Base-by-base conservation (phyloP, 441 rosid species). In the Pelargonium australe region DNA sequence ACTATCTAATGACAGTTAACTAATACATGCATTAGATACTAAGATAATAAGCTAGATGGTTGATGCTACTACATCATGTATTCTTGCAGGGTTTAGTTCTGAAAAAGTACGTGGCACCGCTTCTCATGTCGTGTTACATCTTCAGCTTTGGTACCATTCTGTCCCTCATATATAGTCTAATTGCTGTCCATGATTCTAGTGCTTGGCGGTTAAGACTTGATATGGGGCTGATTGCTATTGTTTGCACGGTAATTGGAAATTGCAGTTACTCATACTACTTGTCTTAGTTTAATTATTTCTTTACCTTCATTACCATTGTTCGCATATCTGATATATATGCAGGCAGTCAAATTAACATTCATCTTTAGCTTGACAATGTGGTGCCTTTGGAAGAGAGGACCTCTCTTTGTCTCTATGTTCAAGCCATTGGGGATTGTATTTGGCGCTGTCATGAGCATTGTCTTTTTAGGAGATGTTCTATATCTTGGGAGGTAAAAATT, bases 321-420 rank as follows among this genome's bases (percentile, higher is more conserved):
- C 2, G 31, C 2, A 25, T 25, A 25, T 7, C 51, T 45, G 31
- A 25, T 25, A 25, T 10, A 10, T 45, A 12, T 45, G 13, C 51
- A 45, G 51, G 51, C 13, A 8, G 1, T 45, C 1, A 2, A 0
- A 2, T 45, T 12, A 25, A 25, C 31, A 2, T 25, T 25, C 31
- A 25, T 2, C 31, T 25, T 25, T 25, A 25, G 31, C 31, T 25
- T 25, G 31, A 2, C 31, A 25, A 25, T 45, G 67, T 87, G 87
- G 89, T 85, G 88, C 81, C 68, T 84, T 72, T 79, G 51, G 64
- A 73, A 74, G 75, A 83, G 85, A 0, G 87, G 90, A 14, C 93
- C 87, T 19, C 86, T 87, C 73, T 87, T 83, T 72, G 89, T 87
- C 62, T 41, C 90, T 3, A 82, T 84, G 90, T 87, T 87, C 83